Percentiles rank a stretch among this genome's conserved stretches.
Evolutionary conservation across 2,329 filamentous ascomycete species (phyloP).

Genomic region (Microsporum audouinii): DNA sequence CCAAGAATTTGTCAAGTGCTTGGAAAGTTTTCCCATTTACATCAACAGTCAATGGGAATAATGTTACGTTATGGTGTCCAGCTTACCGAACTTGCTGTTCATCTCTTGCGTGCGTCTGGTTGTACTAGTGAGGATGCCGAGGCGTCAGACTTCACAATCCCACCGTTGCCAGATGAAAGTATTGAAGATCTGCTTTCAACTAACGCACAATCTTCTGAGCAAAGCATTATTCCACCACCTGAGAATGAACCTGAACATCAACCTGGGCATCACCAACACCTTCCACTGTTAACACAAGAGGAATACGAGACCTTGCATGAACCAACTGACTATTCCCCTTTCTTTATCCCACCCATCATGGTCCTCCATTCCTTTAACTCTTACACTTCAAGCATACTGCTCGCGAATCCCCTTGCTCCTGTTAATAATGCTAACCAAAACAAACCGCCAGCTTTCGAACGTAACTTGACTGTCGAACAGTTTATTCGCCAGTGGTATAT

Average conservation of each 20-base stretch:
- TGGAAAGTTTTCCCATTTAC: background rate
- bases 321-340: conserved; percentile 9
- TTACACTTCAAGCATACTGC: conserved; percentile 10
- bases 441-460: conserved; percentile 25
- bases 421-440: conserved; percentile 12
- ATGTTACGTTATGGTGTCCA: conserved; percentile 1
- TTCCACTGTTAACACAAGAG: conserved; percentile 7
- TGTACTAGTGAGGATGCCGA: background rate
- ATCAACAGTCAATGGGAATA: background rate
- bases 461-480: conserved; percentile 33
- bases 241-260: background rate
- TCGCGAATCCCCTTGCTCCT: conserved; percentile 11
- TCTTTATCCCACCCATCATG: conserved; percentile 7
- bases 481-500: conserved; percentile 33
- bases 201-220: background rate
- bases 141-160: background rate
- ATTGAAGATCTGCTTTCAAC: background rate
- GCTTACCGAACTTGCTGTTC: background rate
- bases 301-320: conserved; percentile 10
- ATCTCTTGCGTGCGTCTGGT: background rate
- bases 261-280: background rate
- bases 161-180: background rate
- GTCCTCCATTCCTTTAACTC: conserved; percentile 8
- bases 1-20: conserved; percentile 7
- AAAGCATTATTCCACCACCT: background rate